These are phyloP conservation scores for Sporothrix globosa DNA, from an alignment of 2,329 filamentous ascomycete genomes.

Conservation along the genomic window DNA sequence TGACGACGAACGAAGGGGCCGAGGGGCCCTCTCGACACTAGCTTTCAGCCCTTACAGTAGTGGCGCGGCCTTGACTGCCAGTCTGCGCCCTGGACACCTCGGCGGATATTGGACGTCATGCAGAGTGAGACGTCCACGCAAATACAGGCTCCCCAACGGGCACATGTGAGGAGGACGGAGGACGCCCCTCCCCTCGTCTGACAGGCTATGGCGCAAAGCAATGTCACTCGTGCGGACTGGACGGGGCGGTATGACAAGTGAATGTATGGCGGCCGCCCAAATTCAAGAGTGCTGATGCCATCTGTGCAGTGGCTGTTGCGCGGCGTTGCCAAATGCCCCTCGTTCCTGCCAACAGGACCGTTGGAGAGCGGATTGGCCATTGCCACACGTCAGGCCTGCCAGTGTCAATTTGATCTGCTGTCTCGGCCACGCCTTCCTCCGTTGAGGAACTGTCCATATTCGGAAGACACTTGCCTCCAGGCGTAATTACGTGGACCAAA, in stretches of 20 bases:
- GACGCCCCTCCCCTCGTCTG: background rate
- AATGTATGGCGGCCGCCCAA: background rate
- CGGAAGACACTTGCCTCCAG: background rate
- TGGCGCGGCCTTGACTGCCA: background rate
- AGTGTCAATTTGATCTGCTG: background rate
- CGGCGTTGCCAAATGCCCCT: too few relatives aligned
- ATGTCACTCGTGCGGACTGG: background rate
- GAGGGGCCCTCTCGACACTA: background rate
- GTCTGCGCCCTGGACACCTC: too few relatives aligned
- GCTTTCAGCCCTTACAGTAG: background rate
- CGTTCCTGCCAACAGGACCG: too few relatives aligned
- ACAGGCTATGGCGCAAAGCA: background rate
- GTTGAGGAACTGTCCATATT: too few relatives aligned
- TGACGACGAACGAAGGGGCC: background rate
- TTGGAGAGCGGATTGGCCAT: background rate
- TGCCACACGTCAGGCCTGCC: background rate
- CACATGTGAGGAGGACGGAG: background rate
- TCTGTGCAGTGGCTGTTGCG: background rate
- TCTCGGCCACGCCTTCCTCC: constrained; percentile 5
- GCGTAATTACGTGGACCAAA: background rate
- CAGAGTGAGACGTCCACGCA: background rate
- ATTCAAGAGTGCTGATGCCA: background rate
- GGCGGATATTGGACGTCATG: too few relatives aligned
- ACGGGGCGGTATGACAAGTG: too few relatives aligned
- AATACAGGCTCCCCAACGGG: too few relatives aligned